Conservation (phyloP, 805 yeast genomes). For the Candida piceae region DNA sequence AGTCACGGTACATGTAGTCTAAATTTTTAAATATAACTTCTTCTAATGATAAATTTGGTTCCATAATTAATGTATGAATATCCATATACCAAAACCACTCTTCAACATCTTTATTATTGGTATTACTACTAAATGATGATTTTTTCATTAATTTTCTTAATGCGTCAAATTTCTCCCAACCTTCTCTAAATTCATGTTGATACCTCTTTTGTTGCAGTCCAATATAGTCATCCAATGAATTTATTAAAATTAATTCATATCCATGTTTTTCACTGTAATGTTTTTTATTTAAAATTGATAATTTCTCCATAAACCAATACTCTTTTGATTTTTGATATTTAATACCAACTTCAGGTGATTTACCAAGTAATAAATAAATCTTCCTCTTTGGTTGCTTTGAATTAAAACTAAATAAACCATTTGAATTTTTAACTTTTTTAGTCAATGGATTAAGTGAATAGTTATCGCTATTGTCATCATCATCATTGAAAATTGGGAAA, state of each 20-base stretch:
- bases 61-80: slow-evolving; percentile 36
- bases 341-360: slow-evolving; percentile 37
- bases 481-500: slow-evolving; percentile 9
- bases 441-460: background rate
- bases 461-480: background rate
- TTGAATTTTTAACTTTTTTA: too few species aligned
- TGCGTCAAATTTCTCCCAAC: slow-evolving; percentile 39
- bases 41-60: slow-evolving; percentile 32
- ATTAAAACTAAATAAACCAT: too few species aligned
- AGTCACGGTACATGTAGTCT: slow-evolving; percentile 28
- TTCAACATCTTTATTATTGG: slow-evolving; percentile 20
- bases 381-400: slow-evolving; percentile 26
- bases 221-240: slow-evolving; percentile 30
- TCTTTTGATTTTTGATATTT: slow-evolving; percentile 35
- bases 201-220: slow-evolving; percentile 41
- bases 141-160: slow-evolving; percentile 32
- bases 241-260: slow-evolving; percentile 39
- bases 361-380: slow-evolving; percentile 35
- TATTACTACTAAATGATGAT: slow-evolving; percentile 11
- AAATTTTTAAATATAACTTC: slow-evolving; percentile 30
- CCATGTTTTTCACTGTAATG: slow-evolving; percentile 44
- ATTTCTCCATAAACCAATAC: slow-evolving; percentile 43
- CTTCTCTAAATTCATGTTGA: slow-evolving; percentile 45
- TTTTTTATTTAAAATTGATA: slow-evolving; percentile 43
- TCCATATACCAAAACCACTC: slow-evolving; percentile 42